phyloP scores from a whole-genome alignment of 441 rosid genomes.

The Monsonia emarginata region DNA sequence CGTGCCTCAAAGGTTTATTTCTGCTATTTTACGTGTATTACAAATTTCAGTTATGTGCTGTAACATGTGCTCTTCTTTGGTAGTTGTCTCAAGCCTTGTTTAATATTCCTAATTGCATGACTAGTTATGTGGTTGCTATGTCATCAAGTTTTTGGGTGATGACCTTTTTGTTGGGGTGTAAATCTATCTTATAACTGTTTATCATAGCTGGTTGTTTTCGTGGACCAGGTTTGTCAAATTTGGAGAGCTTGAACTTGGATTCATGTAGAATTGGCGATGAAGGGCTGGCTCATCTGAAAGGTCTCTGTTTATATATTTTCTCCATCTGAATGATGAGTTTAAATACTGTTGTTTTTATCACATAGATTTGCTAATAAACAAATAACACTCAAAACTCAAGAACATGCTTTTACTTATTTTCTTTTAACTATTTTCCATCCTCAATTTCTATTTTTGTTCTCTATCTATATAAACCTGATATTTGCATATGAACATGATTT shows the following conservation, averaged over 20 bases:
- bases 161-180: no score
- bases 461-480: not conserved
- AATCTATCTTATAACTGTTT: no score
- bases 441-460: not conserved
- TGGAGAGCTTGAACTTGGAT: constrained; percentile 95
- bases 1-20: constrained; percentile 58
- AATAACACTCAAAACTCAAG: no score
- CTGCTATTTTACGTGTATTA: not conserved
- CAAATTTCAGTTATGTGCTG: no score
- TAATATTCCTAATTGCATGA: not conserved
- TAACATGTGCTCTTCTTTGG: no score
- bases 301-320: no score
- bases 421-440: no score
- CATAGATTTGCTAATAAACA: no score
- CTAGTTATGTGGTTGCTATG: not conserved
- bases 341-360: no score
- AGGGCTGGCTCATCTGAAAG: constrained; percentile 64
- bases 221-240: constrained; percentile 65
- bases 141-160: not conserved
- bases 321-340: no score
- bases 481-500: not conserved
- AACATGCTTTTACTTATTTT: no score
- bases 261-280: constrained; percentile 68
- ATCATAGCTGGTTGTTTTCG: no score
- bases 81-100: not conserved